Conservation (phyloP, 306 rosid genomes). For the Fagus crenata region DNA sequence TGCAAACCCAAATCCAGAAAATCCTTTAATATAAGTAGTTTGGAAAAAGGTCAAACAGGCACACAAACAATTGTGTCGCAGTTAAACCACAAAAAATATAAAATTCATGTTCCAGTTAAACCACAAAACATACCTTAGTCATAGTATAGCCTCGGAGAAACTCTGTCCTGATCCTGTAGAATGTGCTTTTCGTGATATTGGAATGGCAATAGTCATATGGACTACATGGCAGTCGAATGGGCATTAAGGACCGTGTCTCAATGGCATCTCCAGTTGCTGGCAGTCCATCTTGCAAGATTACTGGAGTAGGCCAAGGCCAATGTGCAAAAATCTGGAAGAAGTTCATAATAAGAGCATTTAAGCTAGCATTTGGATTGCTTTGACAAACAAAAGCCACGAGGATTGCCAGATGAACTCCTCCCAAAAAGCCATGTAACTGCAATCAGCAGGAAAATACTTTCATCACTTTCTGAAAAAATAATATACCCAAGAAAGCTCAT, state of each 20-base stretch:
- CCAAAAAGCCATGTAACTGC: constrained; percentile 49
- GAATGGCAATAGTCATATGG: constrained; percentile 42
- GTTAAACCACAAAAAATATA: constrained; percentile 24
- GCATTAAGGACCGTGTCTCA: constrained; percentile 40
- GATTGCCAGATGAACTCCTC: constrained; percentile 51
- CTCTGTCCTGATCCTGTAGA: constrained; percentile 40
- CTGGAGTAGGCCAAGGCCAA: constrained; percentile 56
- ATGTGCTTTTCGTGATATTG: constrained; percentile 45
- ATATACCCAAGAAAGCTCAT: constrained; percentile 19
- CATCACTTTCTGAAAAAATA: not conserved
- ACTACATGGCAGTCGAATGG: constrained; percentile 42
- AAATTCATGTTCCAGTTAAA: not conserved
- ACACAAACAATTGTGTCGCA: not conserved
- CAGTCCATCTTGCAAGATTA: constrained; percentile 37
- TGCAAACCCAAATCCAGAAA: constrained; percentile 12
- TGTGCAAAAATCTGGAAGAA: constrained; percentile 45
- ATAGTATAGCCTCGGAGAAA: constrained; percentile 35
- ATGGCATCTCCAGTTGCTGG: constrained; percentile 16
- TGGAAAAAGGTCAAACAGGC: constrained; percentile 2
- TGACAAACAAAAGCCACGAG: constrained; percentile 44
- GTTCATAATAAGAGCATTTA: constrained; percentile 37
- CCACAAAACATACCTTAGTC: constrained; percentile 41
- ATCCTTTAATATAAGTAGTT: constrained; percentile 1
- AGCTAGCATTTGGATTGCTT: constrained; percentile 36
- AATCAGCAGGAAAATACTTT: constrained; percentile 10